These are phyloP conservation scores for Leptoxyphium fumago DNA, from an alignment of 2,329 filamentous ascomycete species.

Conservation along the genomic window DNA sequence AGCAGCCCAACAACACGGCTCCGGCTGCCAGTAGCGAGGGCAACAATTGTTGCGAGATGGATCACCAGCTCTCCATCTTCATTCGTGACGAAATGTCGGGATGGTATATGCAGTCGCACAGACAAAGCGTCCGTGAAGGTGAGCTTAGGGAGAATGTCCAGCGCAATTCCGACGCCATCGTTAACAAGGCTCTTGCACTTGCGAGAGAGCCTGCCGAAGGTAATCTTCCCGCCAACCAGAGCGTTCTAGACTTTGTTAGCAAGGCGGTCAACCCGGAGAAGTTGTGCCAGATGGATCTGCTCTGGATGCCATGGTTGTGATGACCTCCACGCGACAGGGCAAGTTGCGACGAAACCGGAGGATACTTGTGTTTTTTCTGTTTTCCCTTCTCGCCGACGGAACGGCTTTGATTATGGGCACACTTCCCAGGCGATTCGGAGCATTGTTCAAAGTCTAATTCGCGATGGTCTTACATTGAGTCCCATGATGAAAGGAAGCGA, in stretches of 20 bases:
- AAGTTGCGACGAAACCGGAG: neutral
- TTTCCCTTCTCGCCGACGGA: too few species aligned
- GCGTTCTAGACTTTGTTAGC: constrained; percentile 86
- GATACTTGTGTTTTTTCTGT: neutral
- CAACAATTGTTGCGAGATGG: constrained; percentile 50
- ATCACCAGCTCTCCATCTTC: constrained; percentile 85
- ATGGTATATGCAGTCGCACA: constrained; percentile 78
- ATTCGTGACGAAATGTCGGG: constrained; percentile 96
- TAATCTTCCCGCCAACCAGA: constrained; percentile 88
- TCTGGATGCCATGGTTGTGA: constrained; percentile 96
- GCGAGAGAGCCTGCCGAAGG: constrained; percentile 49
- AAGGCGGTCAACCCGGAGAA: constrained; percentile 85
- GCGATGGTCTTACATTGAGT: too few species aligned
- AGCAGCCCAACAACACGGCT: neutral
- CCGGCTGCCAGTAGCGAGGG: constrained; percentile 3
- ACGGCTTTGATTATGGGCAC: too few species aligned
- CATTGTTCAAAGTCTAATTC: too few species aligned
- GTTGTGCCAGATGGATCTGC: constrained; percentile 70
- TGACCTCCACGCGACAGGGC: neutral
- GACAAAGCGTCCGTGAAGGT: constrained; percentile 46
- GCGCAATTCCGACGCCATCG: constrained; percentile 76
- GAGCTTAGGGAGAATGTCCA: constrained; percentile 68
- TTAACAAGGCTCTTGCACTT: constrained; percentile 75
- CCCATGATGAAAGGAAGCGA: too few species aligned
- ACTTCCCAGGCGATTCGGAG: too few species aligned